Percentiles rank a stretch among this genome's conserved stretches.
Conservation (phyloP, 192 early-diverging fungal genomes). For the Spizellomyces punctatus region DNA sequence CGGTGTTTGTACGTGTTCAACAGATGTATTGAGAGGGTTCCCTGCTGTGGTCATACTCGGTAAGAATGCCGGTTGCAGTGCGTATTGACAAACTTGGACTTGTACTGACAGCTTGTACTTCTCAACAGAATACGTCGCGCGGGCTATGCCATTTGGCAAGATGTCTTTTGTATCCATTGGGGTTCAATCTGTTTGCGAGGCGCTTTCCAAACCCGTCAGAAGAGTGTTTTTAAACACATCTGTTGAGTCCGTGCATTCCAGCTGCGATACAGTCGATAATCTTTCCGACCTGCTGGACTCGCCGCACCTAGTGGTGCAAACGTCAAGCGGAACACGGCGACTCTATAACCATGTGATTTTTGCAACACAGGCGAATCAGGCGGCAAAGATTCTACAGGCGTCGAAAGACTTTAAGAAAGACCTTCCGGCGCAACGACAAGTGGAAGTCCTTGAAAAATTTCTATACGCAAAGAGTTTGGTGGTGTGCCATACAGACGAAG, state of each 20-base stretch:
- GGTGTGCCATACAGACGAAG: slow-evolving; percentile 53
- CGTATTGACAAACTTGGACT: slow-evolving; percentile 11
- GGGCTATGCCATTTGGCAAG: slow-evolving; percentile 44
- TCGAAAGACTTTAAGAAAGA: slow-evolving; percentile 4
- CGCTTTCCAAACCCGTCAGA: slow-evolving; percentile 41
- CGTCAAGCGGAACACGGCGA: slow-evolving; percentile 3
- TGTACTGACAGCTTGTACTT: background rate
- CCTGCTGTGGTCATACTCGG: slow-evolving; percentile 47
- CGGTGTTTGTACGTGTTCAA: slow-evolving; percentile 49
- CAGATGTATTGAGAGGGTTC: slow-evolving; percentile 39
- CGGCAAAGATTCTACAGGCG: slow-evolving; percentile 33
- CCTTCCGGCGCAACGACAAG: slow-evolving; percentile 6
- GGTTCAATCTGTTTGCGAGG: slow-evolving; percentile 41
- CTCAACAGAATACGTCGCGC: slow-evolving; percentile 39
- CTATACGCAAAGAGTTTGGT: slow-evolving; percentile 45
- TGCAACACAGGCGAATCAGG: slow-evolving; percentile 56
- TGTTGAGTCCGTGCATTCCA: slow-evolving; percentile 28
- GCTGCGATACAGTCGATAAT: background rate
- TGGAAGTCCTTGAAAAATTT: slow-evolving; percentile 39
- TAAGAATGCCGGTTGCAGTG: slow-evolving; percentile 7
- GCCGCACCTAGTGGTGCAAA: slow-evolving; percentile 24
- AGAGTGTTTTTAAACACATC: slow-evolving; percentile 29
- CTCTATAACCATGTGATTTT: slow-evolving; percentile 53
- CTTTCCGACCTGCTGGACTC: slow-evolving; percentile 1
- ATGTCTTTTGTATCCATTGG: slow-evolving; percentile 52